A percentile compares a stretch with the other conserved stretches of the same genome.
phyloP scores from a whole-genome alignment of 345 rosid genomes.

The Arabidopsis thaliana region DNA sequence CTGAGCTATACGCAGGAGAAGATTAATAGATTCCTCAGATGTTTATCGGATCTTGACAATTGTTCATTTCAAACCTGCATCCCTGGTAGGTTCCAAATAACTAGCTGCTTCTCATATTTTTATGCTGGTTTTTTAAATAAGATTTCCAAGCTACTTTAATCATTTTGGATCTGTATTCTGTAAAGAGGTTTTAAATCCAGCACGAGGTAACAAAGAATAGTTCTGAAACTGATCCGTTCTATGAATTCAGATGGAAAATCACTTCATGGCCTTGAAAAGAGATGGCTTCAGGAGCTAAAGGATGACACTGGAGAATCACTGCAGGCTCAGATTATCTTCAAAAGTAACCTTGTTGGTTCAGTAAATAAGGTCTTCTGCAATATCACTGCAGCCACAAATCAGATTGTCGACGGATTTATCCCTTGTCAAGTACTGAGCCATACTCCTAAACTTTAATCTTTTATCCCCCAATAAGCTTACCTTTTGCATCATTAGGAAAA shows the following conservation, averaged over 20 bases:
- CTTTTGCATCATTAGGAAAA: not conserved
- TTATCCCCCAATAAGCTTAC: slow-evolving; percentile 7
- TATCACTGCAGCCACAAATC: slow-evolving; percentile 56
- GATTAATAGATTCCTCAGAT: slow-evolving; percentile 53
- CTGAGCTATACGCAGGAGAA: slow-evolving; percentile 58
- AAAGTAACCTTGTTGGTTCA: slow-evolving; percentile 57
- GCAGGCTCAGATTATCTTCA: slow-evolving; percentile 69
- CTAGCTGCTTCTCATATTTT: slow-evolving; percentile 11
- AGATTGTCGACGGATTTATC: slow-evolving; percentile 63
- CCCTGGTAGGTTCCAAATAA: slow-evolving; percentile 54
- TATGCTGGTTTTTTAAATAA: not conserved
- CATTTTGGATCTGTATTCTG: slow-evolving; percentile 6
- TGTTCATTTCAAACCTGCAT: slow-evolving; percentile 68
- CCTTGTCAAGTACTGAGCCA: slow-evolving; percentile 62
- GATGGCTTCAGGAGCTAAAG: slow-evolving; percentile 76
- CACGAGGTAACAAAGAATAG: not conserved
- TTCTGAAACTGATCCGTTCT: slow-evolving; percentile 14
- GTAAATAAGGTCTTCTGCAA: slow-evolving; percentile 72
- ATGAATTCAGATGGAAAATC: slow-evolving; percentile 58
- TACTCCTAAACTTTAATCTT: slow-evolving; percentile 16
- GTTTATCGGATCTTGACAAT: slow-evolving; percentile 85
- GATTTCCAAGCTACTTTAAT: slow-evolving; percentile 10
- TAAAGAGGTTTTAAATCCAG: slow-evolving; percentile 15
- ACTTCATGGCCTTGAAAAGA: slow-evolving; percentile 69
- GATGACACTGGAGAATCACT: slow-evolving; percentile 74